Conservation (phyloP, 768 basidiomycete genomes). For the Ramaria sp. region DNA sequence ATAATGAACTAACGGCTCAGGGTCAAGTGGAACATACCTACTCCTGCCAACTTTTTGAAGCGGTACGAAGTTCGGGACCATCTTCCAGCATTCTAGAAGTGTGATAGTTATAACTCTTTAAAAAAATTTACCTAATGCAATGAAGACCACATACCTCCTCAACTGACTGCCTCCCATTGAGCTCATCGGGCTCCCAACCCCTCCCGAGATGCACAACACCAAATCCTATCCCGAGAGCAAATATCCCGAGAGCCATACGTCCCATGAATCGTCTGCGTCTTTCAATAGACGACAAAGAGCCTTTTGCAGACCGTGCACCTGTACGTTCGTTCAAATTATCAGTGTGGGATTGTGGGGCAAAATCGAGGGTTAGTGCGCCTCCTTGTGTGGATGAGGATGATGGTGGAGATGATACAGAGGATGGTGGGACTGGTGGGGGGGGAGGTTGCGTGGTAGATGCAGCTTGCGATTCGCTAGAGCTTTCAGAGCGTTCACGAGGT, state of each 20-base stretch:
- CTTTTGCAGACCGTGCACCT: conserved; percentile 69
- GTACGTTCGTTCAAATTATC: conserved; percentile 33
- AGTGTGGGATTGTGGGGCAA: conserved; percentile 35
- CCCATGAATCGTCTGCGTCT: conserved; percentile 47
- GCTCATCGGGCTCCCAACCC: conserved; percentile 68
- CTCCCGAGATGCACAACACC: conserved; percentile 60
- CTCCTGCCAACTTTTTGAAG: conserved; percentile 57
- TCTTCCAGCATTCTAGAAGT: conserved; percentile 47
- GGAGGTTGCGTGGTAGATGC: neutral
- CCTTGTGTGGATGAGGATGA: neutral
- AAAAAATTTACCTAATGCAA: neutral
- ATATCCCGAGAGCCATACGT: conserved; percentile 43
- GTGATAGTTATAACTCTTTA: conserved; percentile 22
- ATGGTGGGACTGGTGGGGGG: neutral
- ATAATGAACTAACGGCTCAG: neutral
- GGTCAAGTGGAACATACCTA: conserved; percentile 23
- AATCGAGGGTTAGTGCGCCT: conserved; percentile 44
- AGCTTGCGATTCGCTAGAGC: neutral
- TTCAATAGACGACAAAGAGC: conserved; percentile 72
- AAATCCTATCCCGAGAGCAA: conserved; percentile 43
- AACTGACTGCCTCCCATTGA: conserved; percentile 39
- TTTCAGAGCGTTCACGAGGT: neutral
- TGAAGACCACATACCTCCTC: conserved; percentile 31
- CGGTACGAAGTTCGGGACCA: conserved; percentile 56
- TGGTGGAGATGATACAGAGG: neutral